These are phyloP conservation scores for Xylariaceae sp. DNA, from an alignment of 2,329 filamentous ascomycete species.

Conservation along the genomic window DNA sequence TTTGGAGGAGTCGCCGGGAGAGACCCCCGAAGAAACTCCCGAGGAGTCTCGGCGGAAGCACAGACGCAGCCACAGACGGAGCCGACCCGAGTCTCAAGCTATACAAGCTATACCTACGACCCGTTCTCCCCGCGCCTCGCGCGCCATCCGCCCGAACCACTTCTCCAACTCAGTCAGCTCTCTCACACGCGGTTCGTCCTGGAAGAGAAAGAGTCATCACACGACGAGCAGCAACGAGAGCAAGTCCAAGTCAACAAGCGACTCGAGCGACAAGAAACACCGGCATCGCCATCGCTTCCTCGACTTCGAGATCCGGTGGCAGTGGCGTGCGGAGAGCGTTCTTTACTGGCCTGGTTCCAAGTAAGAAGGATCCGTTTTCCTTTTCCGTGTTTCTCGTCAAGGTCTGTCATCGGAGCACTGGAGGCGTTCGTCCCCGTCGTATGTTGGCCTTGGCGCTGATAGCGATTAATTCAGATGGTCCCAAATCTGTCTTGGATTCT, in stretches of 20 bases:
- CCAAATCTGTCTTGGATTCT: constrained; percentile 66
- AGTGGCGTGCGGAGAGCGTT: constrained; percentile 68
- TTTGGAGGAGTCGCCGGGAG: too few relatives aligned
- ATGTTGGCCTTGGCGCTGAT: not conserved
- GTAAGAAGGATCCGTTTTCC: constrained; percentile 24
- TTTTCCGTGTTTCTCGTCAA: not conserved
- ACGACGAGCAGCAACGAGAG: not conserved
- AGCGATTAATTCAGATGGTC: constrained; percentile 44
- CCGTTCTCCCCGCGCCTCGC: not conserved
- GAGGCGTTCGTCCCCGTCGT: not conserved
- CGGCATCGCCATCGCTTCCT: constrained; percentile 61
- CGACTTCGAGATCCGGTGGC: constrained; percentile 55
- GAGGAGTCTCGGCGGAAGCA: not conserved
- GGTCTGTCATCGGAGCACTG: not conserved
- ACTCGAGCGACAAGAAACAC: constrained; percentile 42
- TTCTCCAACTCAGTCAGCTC: constrained; percentile 2
- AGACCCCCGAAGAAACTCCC: too few relatives aligned
- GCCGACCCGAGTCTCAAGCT: not conserved
- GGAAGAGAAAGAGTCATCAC: constrained; percentile 4
- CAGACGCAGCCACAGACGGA: not conserved
- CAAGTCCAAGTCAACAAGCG: constrained; percentile 6
- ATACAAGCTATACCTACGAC: not conserved
- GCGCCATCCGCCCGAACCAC: not conserved
- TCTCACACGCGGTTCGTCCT: not conserved
- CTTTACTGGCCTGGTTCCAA: constrained; percentile 54